phyloP scores from a whole-genome alignment of 345 rosid genomes.

The Brassica nigra region DNA sequence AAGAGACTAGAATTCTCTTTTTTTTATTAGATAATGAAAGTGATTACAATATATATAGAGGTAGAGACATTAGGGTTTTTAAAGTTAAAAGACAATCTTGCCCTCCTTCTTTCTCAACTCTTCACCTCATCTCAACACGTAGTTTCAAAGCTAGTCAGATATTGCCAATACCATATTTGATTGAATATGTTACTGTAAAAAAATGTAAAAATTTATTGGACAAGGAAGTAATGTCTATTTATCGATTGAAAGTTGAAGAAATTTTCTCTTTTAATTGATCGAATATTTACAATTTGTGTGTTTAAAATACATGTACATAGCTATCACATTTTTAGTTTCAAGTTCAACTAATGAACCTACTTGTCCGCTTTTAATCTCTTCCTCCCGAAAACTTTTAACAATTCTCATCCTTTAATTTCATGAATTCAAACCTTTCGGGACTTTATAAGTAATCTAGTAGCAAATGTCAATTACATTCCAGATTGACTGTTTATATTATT shows the following conservation, averaged over 20 bases:
- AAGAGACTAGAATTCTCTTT: too few species aligned
- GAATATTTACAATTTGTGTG: neutral
- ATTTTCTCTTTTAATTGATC: neutral
- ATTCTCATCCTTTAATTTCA: neutral
- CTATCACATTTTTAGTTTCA: neutral
- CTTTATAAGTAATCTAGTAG: slow-evolving; percentile 2
- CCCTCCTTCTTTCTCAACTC: too few species aligned
- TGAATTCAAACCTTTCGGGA: neutral
- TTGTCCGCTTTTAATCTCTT: too few species aligned
- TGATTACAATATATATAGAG: too few species aligned
- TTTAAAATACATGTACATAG: neutral
- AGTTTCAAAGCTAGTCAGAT: neutral
- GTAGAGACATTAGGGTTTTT: too few species aligned
- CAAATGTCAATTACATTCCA: slow-evolving; percentile 30
- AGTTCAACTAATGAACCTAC: neutral
- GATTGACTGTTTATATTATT: neutral
- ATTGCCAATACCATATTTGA: neutral
- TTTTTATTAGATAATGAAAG: too few species aligned
- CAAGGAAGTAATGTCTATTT: neutral
- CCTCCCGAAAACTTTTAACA: neutral
- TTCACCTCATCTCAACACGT: too few species aligned
- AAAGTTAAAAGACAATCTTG: too few species aligned
- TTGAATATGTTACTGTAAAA: neutral
- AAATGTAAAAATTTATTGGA: neutral
- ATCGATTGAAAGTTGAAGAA: neutral